Base-by-base conservation (phyloP, 2,329 filamentous ascomycete species). In the Chaetomiaceae sp. region DNA sequence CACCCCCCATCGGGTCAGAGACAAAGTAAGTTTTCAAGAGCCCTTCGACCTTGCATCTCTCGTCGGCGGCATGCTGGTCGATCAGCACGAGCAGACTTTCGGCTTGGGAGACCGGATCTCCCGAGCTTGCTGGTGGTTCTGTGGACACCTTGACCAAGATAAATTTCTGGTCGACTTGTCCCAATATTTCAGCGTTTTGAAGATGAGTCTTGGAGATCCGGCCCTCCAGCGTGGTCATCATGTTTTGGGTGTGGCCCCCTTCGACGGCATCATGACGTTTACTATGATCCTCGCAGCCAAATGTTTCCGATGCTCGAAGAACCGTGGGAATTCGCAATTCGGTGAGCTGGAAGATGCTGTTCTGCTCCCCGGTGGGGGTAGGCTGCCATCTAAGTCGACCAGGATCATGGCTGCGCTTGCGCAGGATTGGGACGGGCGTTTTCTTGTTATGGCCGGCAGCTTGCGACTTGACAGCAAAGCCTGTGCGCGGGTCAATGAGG, bases 21-120 rank as follows among this genome's bases (percentile, higher is more conserved):
- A 44, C 40, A 55, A 82, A 82, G 49, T 81, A 82, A 5, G 57
- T 58, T 0, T 60, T 59, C 64, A 95, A 82, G 1, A 99, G 73
- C 0, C 67, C 65, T 64, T 99, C 93, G 1, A 97, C 78, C 1
- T 84, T 83, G 55, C 87, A 83, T 40, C 93, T 79, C 70, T 99
- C 93, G 64, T 96, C 92, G 3, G 91, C 93, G 1, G 93, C 93
- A 64, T 99, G 93, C 63, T 99, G 93, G 62, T 99, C 93, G 5
- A 96, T 77, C 34, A 96, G 73, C 0, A 95, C 76, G 4, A 97
- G 70, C 1, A 82, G 12, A 59, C 64, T 39, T 39, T 53, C 49
- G 6, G 27, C 4, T 7, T 45, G 31, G 12, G 12, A 5, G 16
- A 3, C n/a, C 1, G 13, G 21, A 2, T 3, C 16, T 2, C 30